These are phyloP conservation scores for Castanea crenata DNA, from an alignment of 306 rosid genomes.

Conservation along the genomic window DNA sequence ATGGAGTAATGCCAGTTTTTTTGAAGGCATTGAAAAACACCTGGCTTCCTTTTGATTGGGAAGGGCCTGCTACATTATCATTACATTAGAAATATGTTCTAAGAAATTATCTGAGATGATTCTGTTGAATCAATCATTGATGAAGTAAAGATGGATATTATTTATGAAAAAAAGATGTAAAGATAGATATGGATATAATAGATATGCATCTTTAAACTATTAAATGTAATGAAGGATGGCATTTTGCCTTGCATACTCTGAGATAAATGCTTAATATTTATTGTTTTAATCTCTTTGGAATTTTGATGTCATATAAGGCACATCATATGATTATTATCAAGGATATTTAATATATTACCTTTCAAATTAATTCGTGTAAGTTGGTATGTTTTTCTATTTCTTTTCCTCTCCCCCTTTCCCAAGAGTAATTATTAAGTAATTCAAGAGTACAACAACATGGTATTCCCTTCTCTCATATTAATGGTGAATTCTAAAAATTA, in stretches of 20 bases:
- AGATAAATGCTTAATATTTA: no score
- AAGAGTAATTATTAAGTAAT: no score
- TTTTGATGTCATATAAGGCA: no score
- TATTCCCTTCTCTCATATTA: no score
- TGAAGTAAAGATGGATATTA: neutral
- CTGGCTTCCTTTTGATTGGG: constrained; percentile 22
- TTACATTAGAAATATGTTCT: neutral
- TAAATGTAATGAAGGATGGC: no score
- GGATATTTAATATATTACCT: neutral
- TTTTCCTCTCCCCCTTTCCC: neutral
- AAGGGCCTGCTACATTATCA: constrained; percentile 15
- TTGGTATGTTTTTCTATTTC: neutral
- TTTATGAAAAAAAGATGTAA: no score
- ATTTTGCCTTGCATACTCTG: no score
- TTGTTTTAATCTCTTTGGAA: no score
- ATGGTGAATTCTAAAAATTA: no score
- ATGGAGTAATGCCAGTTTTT: neutral
- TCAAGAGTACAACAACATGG: no score
- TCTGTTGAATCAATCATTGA: neutral
- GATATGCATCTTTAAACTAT: no score
- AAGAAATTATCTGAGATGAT: neutral
- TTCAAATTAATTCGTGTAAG: neutral
- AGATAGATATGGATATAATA: no score
- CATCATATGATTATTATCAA: neutral
- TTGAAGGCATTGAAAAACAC: constrained; percentile 4